Percentiles rank a stretch among this genome's conserved stretches.
Evolutionary conservation across 257 asterid genomes (phyloP).

Genomic region (Solanum pennellii): DNA sequence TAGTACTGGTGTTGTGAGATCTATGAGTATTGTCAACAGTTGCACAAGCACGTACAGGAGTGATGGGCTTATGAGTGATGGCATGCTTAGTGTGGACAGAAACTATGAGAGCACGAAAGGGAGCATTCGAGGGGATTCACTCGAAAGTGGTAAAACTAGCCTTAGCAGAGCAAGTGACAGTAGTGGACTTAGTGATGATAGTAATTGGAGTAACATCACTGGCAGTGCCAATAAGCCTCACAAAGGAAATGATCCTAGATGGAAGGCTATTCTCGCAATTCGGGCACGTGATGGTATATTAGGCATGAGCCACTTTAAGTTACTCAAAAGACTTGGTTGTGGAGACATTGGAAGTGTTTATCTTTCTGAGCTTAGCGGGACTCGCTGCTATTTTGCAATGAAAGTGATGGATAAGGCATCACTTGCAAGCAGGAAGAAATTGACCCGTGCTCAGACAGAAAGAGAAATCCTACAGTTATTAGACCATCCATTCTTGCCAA

Average conservation of each 20-base stretch:
- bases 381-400: slow-evolving; percentile 41
- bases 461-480: slow-evolving; percentile 45
- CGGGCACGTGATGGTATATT: slow-evolving; percentile 29
- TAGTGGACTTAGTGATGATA: slow-evolving; percentile 44
- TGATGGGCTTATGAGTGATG: slow-evolving; percentile 43
- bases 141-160: slow-evolving; percentile 43
- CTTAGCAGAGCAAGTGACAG: slow-evolving; percentile 39
- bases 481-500: slow-evolving; percentile 52
- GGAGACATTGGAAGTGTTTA: slow-evolving; percentile 50
- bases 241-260: slow-evolving; percentile 51
- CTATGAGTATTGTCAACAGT: slow-evolving; percentile 37
- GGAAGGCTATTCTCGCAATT: slow-evolving; percentile 44
- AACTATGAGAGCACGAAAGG: slow-evolving; percentile 27
- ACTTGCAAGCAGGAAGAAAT: slow-evolving; percentile 36
- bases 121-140: slow-evolving; percentile 32
- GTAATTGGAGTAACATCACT: slow-evolving; percentile 41
- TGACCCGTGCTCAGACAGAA: slow-evolving; percentile 42
- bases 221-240: slow-evolving; percentile 49
- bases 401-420: slow-evolving; percentile 52
- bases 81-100: slow-evolving; percentile 37
- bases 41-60: slow-evolving; percentile 31
- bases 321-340: slow-evolving; percentile 39
- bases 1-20: slow-evolving; percentile 23
- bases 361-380: slow-evolving; percentile 40
- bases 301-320: slow-evolving; percentile 43